Percentiles rank a stretch among this genome's conserved stretches.
Evolutionary conservation across 1,139 yeast species (phyloP).

Genomic region (Geotrichum histeridarum): DNA sequence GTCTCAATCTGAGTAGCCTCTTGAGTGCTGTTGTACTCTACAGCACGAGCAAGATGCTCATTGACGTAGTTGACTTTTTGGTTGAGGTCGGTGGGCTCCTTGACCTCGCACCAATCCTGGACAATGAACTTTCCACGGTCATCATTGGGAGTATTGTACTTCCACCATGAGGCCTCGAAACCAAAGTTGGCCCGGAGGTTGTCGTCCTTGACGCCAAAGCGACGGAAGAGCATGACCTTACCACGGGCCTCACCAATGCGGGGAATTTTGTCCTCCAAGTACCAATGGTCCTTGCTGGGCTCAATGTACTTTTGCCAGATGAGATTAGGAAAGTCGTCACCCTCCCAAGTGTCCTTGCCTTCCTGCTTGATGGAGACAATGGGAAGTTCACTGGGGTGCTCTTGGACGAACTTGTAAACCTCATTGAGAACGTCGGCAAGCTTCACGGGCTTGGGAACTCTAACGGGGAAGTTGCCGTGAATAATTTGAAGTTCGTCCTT

Average conservation of each 20-base stretch:
- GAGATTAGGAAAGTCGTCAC: slow-evolving; percentile 61
- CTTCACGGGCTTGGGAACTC: slow-evolving; percentile 52
- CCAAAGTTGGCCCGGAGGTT: slow-evolving; percentile 48
- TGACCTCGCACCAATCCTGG: slow-evolving; percentile 72
- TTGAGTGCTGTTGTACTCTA: slow-evolving; percentile 41
- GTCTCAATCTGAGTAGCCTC: slow-evolving; percentile 37
- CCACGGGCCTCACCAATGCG: slow-evolving; percentile 60
- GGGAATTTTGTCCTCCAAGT: slow-evolving; percentile 54
- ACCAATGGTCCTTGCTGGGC: slow-evolving; percentile 55
- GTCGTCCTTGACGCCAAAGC: slow-evolving; percentile 58
- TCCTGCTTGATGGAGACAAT: slow-evolving; percentile 70
- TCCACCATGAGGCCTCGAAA: slow-evolving; percentile 64
- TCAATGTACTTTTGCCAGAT: slow-evolving; percentile 58
- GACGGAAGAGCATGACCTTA: slow-evolving; percentile 59
- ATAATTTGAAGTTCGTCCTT: slow-evolving; percentile 59
- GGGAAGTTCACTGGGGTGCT: slow-evolving; percentile 56
- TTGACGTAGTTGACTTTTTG: slow-evolving; percentile 56
- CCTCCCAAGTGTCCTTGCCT: slow-evolving; percentile 59
- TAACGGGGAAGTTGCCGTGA: slow-evolving; percentile 75
- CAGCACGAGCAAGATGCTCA: slow-evolving; percentile 52
- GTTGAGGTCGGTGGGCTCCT: slow-evolving; percentile 47
- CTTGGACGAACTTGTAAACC: slow-evolving; percentile 52
- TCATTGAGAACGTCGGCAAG: slow-evolving; percentile 49
- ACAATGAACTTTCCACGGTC: slow-evolving; percentile 60
- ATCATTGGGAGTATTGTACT: slow-evolving; percentile 60